phyloP scores from a whole-genome alignment of 148 eudicot genomes.

The Camellia lanceoleosa region DNA sequence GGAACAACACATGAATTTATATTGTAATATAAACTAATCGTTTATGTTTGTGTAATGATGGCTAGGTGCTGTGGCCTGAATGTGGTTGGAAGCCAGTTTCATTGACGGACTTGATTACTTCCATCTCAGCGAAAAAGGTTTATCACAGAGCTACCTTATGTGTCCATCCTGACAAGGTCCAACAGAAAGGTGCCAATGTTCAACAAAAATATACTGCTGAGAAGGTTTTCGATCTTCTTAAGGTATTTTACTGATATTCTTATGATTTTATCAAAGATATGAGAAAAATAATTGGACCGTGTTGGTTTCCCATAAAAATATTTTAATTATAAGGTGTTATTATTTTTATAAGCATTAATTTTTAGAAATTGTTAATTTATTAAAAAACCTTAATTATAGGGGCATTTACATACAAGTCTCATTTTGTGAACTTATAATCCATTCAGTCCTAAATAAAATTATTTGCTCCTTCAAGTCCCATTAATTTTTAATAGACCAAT shows the following conservation, averaged over 20 bases:
- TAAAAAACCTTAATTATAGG: no score
- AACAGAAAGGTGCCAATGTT: slow-evolving; percentile 79
- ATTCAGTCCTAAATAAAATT: no score
- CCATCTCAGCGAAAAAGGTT: slow-evolving; percentile 69
- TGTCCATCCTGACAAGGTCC: slow-evolving; percentile 95
- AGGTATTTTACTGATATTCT: slow-evolving; percentile 49
- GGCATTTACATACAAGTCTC: no score
- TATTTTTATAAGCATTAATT: no score
- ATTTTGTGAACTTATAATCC: no score
- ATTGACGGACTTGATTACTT: slow-evolving; percentile 77
- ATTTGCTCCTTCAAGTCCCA: no score
- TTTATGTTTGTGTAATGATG: slow-evolving; percentile 10
- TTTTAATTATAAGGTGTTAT: not conserved
- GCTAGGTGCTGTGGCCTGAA: slow-evolving; percentile 83
- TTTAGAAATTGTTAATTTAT: no score
- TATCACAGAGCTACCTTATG: slow-evolving; percentile 78
- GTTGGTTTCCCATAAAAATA: not conserved
- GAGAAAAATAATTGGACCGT: not conserved
- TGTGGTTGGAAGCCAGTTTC: slow-evolving; percentile 83
- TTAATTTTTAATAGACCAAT: no score
- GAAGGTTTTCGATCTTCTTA: slow-evolving; percentile 81
- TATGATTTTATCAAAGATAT: not conserved
- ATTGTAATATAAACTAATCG: not conserved
- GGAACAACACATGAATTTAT: not conserved
- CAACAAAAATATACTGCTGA: slow-evolving; percentile 80